These are phyloP conservation scores for Thozetella sp. DNA, from an alignment of 495 filamentous ascomycete genomes.

Conservation along the genomic window DNA sequence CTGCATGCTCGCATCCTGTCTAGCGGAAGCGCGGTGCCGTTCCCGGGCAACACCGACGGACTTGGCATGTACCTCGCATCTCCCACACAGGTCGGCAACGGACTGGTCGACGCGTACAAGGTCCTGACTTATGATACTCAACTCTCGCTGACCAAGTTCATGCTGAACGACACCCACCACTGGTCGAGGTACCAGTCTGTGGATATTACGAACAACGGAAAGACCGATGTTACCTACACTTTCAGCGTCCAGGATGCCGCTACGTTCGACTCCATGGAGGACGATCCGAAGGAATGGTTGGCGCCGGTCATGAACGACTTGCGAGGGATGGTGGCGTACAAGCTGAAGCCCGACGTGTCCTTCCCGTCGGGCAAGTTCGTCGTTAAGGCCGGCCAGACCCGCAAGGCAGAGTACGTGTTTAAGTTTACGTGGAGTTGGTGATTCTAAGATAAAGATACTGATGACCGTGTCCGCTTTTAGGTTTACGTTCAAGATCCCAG, in stretches of 20 bases:
- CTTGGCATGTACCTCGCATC: slow-evolving; percentile 31
- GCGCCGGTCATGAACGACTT: background rate
- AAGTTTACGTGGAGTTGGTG: too few relatives aligned
- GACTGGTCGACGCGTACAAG: slow-evolving; percentile 44
- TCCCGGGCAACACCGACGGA: slow-evolving; percentile 32
- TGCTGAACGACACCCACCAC: slow-evolving; percentile 45
- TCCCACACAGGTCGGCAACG: slow-evolving; percentile 44
- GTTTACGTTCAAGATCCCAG: slow-evolving; percentile 10
- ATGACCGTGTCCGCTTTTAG: background rate
- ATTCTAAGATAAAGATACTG: background rate
- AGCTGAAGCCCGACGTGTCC: slow-evolving; percentile 1
- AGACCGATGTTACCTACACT: slow-evolving; percentile 30
- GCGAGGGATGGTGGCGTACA: background rate
- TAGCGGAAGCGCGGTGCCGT: slow-evolving; percentile 32
- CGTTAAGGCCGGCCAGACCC: slow-evolving; percentile 4
- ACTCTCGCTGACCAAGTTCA: slow-evolving; percentile 35
- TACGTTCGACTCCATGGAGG: background rate
- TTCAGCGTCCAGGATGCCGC: slow-evolving; percentile 14
- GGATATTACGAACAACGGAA: slow-evolving; percentile 42
- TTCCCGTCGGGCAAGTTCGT: background rate
- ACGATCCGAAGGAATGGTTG: background rate
- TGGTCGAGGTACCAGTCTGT: slow-evolving; percentile 34
- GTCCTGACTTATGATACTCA: slow-evolving; percentile 37
- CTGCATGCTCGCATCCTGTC: slow-evolving; percentile 34
- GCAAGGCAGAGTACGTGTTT: slow-evolving; percentile 1